Evolutionary conservation across 1,284 basidiomycete genomes (phyloP).

Genomic region (Apiotrichum brassicae): DNA sequence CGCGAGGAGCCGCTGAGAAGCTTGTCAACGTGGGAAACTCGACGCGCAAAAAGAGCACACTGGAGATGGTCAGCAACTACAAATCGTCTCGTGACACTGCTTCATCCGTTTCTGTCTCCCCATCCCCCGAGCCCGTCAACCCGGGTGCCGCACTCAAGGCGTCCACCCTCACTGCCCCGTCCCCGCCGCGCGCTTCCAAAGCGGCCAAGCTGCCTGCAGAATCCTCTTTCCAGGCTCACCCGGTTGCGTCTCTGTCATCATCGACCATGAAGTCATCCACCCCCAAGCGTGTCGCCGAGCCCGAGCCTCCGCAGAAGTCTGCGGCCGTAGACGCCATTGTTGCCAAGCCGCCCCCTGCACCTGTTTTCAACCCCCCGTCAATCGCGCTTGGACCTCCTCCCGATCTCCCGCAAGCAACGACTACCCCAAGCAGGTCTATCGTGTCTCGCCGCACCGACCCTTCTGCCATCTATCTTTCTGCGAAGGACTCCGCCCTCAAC

Average conservation of each 20-base stretch:
- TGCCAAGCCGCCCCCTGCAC: constrained; percentile 7
- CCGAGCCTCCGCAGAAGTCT: neutral
- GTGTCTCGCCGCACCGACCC: constrained; percentile 6
- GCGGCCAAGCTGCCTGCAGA: neutral
- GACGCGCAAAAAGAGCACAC: constrained; percentile 14
- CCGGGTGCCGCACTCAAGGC: neutral
- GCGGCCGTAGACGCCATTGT: constrained; percentile 9
- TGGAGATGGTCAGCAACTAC: constrained; percentile 20
- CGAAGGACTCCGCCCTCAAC: constrained; percentile 35
- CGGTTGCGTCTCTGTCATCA: constrained; percentile 7
- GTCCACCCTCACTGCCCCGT: neutral
- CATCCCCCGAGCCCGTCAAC: neutral
- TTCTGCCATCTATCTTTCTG: constrained; percentile 24
- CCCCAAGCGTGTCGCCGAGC: neutral
- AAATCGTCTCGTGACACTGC: neutral
- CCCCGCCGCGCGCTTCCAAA: neutral
- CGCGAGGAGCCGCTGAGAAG: constrained; percentile 38
- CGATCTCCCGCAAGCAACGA: neutral
- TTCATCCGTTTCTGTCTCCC: neutral
- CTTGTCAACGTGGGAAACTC: constrained; percentile 20
- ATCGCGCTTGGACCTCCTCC: constrained; percentile 15
- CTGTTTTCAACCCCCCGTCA: constrained; percentile 11
- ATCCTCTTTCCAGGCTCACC: constrained; percentile 16
- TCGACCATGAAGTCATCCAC: constrained; percentile 7
- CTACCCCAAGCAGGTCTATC: neutral